Base-by-base conservation (phyloP, 257 asterid species). In the Solanum peruvianum region DNA sequence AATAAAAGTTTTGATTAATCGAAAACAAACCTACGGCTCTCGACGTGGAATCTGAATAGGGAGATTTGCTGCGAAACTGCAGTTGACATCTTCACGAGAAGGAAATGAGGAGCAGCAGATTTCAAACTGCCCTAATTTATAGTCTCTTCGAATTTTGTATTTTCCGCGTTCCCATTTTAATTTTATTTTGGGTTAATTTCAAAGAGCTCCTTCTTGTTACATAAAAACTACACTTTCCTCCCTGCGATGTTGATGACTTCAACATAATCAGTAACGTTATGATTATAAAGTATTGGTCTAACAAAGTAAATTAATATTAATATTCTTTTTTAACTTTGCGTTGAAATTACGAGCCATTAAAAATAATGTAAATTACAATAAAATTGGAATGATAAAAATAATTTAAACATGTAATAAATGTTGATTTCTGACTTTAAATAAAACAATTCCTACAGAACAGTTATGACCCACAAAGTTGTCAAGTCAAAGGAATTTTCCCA, bases 11-110 rank as follows among this genome's bases (percentile, higher is more conserved):
- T 33, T 33, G 27, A 10, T 7, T 13, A 33, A 86, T n/a, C n/a
- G 16, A 11, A 83, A 37, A 37, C 42, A 58, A 71, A 94, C 99
- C 95, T 93, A 87, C 97, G 93, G 80, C 87, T 88, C 66, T 92
- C 90, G 81, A 96, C 88, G 86, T 93, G 94, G 83, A 88, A 82
- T 88, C 93, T 91, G 75, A 96, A 94, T 86, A 92, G 92, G 87
- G 94, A 90, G 80, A 93, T 91, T 84, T 94, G 96, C 82, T 89
- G 94, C 31, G 87, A 72, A 72, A 67, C 70, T 62, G 82, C 84
- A 49, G 18, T 86, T n/a, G 90, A 83, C 97, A 94, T 94, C 86
- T 87, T 52, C 69, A 81, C 69, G 44, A 81, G 11, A 81, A 49
- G 29, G 21, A 12, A 25, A 33, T 42, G 80, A 88, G 27, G 25